Conservation (phyloP, 2,329 filamentous ascomycete genomes). For the Cladosporium sp. region DNA sequence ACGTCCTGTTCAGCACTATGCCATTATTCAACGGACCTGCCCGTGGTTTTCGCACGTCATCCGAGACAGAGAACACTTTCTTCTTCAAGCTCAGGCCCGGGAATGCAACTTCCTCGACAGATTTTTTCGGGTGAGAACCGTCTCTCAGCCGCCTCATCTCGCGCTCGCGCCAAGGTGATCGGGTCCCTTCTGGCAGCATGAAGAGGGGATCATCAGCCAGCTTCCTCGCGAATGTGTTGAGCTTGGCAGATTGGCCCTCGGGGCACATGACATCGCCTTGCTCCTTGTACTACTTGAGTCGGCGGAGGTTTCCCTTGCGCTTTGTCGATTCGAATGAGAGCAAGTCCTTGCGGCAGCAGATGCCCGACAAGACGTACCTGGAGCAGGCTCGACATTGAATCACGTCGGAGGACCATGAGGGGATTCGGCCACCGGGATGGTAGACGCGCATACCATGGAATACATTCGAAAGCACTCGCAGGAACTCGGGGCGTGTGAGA, state of each 20-base stretch:
- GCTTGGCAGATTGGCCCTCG: background rate
- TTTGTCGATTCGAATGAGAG: background rate
- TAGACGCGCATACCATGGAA: background rate
- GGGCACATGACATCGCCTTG: background rate
- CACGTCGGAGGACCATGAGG: background rate
- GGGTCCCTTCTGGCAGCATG: background rate
- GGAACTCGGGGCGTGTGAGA: background rate
- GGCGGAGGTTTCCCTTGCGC: background rate
- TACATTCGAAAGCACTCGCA: background rate
- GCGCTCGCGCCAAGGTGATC: background rate
- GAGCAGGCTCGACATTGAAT: background rate
- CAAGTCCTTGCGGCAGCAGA: background rate
- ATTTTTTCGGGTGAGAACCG: background rate
- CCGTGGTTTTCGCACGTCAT: background rate
- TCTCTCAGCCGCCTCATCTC: background rate
- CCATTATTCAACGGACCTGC: background rate
- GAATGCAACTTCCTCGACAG: background rate
- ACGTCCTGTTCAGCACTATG: background rate
- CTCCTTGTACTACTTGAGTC: background rate
- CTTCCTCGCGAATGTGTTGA: background rate
- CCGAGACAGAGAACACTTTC: background rate
- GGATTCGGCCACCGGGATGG: background rate
- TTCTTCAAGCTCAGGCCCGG: background rate
- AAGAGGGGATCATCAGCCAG: conserved; percentile 9
- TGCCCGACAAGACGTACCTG: background rate